These are phyloP conservation scores for Aspergillus fijiensis DNA, from an alignment of 2,329 filamentous ascomycete genomes.

Conservation along the genomic window DNA sequence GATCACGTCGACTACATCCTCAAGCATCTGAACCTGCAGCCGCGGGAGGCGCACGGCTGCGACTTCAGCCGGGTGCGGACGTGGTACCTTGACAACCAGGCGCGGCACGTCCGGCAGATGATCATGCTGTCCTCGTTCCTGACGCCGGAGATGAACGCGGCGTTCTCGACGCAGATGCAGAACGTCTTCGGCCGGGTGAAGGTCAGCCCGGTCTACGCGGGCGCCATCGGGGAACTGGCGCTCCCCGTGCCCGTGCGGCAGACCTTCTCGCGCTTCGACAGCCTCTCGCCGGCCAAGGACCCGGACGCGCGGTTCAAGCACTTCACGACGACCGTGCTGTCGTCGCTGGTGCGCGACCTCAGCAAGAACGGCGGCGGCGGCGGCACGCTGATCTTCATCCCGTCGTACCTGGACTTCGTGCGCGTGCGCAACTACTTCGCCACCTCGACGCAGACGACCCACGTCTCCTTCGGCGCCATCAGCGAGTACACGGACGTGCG, in stretches of 20 bases:
- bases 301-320: constrained; percentile 88
- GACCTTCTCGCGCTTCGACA: constrained; percentile 85
- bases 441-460: constrained; percentile 58
- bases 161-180: constrained; percentile 72
- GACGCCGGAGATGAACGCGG: constrained; percentile 80
- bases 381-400: constrained; percentile 84
- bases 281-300: constrained; percentile 67
- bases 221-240: constrained; percentile 70
- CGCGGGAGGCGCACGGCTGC: constrained; percentile 84
- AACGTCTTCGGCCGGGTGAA: constrained; percentile 81
- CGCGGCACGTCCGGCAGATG: constrained; percentile 79
- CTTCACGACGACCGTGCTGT: constrained; percentile 79
- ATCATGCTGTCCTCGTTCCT: constrained; percentile 78
- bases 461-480: constrained; percentile 74
- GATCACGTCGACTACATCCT: constrained; percentile 93
- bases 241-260: constrained; percentile 68
- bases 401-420: constrained; percentile 92
- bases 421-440: constrained; percentile 90
- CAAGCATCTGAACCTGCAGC: constrained; percentile 85
- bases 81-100: constrained; percentile 91
- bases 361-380: constrained; percentile 42
- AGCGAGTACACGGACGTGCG: constrained; percentile 81
- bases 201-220: constrained; percentile 66
- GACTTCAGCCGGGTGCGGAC: constrained; percentile 87
- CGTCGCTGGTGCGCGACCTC: constrained; percentile 66